Base-by-base conservation (phyloP, 331 rosid genomes). In the Quercus phellos region DNA sequence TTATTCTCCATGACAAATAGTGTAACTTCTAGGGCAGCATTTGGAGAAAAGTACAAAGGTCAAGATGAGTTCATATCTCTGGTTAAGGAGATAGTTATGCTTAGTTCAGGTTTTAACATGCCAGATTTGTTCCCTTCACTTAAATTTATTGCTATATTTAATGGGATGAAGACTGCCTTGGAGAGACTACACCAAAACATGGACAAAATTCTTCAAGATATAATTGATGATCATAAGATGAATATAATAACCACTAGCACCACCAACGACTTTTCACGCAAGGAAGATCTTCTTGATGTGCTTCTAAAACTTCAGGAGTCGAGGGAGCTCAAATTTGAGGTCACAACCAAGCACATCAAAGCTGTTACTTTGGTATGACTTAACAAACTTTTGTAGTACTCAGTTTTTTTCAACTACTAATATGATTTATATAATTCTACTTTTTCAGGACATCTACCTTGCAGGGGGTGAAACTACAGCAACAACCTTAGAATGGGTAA, bases 11-110 rank as follows among this genome's bases (percentile, higher is more conserved):
- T 78, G 68, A 43, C 81, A 35, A 70, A 70, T 74, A 2, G 5
- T 0, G 51, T 80, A 18, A 72, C 51, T 11, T n/a, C 77, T 8
- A 77, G 71, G 51, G 50, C 71, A 43, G 81, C 13, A 27, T 27
- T 71, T 42, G 51, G 89, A 18, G 77, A 74, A 77, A 77, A 70
- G 18, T 67, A 68, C 13, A 83, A 22, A 58, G 78, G 56, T 19
- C 85, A 77, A 77, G 38, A 74, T 22, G 81, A 50, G 14, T 55
- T 68, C 35, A 12, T 80, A 16, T 24, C 13, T 4, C 8, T 83
- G 9, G 6, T 73, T 14, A 56, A 86, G 77, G 73, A 69, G 30
- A 71, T 34, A 22, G 35, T 66, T 43, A 66, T 2, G 26, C 19
- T 77, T 2, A 1, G 51, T 7, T 30, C 18, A 19, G 79, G 82